phyloP scores from a whole-genome alignment of 345 rosid species.

The Jatropha curcas region DNA sequence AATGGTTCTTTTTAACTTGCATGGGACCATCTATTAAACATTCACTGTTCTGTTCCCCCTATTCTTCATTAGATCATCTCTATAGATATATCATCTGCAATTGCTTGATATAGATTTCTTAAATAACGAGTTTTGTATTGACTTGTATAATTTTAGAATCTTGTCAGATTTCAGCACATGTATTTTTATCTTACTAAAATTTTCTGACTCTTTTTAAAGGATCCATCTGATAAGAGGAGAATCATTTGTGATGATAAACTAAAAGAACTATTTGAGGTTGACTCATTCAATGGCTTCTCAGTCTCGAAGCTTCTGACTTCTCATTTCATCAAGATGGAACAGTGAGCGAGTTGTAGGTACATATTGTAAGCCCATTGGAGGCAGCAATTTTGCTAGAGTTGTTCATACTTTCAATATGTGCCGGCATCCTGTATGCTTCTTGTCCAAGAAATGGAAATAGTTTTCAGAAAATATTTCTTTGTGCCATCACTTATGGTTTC shows the following conservation, averaged over 20 bases:
- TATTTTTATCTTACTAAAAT: conserved; percentile 1
- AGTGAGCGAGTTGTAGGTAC: conserved; percentile 33
- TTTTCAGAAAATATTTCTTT: conserved; percentile 6
- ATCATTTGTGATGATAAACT: conserved; percentile 57
- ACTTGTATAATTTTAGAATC: neutral
- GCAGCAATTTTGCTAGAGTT: conserved; percentile 42
- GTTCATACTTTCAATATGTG: conserved; percentile 15
- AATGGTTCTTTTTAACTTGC: neutral
- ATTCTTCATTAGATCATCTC: neutral
- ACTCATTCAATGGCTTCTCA: conserved; percentile 44
- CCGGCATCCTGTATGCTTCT: conserved; percentile 16
- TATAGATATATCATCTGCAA: neutral
- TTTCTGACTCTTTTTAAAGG: conserved; percentile 38
- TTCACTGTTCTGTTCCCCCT: neutral
- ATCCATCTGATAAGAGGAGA: conserved; percentile 56
- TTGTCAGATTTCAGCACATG: neutral
- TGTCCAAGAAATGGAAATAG: conserved; percentile 21
- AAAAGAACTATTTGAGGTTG: conserved; percentile 61
- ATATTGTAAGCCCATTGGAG: conserved; percentile 30
- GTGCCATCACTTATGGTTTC: neutral
- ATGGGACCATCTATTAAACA: neutral
- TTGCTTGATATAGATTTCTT: neutral
- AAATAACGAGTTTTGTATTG: neutral
- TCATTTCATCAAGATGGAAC: conserved; percentile 55
- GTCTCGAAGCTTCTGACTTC: conserved; percentile 49